A percentile compares a stretch with the other conserved stretches of the same genome.
phyloP scores from a whole-genome alignment of 495 filamentous ascomycete species.

The Penicillium flavigenum region DNA sequence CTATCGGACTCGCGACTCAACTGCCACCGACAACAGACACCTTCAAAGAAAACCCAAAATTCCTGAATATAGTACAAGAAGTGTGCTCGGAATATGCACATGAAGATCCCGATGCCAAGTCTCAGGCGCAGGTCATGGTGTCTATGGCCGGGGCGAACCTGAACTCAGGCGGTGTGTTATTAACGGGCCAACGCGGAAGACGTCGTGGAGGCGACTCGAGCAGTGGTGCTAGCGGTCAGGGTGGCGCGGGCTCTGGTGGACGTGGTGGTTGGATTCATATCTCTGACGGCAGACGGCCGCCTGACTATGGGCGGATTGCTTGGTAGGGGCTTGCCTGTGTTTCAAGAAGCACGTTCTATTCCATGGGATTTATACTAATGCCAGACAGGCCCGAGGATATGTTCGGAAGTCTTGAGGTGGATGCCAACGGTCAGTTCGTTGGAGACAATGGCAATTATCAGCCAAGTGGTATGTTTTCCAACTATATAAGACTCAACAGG shows the following conservation, averaged over 20 bases:
- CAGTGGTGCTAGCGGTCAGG: conserved; percentile 76
- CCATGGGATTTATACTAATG: conserved; percentile 16
- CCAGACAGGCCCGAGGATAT: conserved; percentile 73
- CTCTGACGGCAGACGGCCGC: conserved; percentile 75
- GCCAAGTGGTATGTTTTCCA: conserved; percentile 47
- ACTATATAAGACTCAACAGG: background rate
- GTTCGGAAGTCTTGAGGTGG: conserved; percentile 86
- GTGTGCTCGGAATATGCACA: conserved; percentile 68
- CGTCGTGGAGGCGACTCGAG: conserved; percentile 57
- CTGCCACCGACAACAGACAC: conserved; percentile 76
- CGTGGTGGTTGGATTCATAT: conserved; percentile 89
- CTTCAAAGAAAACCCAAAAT: conserved; percentile 73
- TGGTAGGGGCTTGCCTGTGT: conserved; percentile 41
- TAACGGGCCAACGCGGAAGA: conserved; percentile 45
- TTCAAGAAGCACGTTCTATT: background rate
- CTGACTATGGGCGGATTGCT: conserved; percentile 88
- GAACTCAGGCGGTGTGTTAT: conserved; percentile 63
- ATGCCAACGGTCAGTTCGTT: conserved; percentile 71
- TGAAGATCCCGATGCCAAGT: conserved; percentile 67
- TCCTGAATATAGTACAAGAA: conserved; percentile 70
- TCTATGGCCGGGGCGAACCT: conserved; percentile 72
- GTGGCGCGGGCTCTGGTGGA: conserved; percentile 78
- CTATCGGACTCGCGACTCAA: conserved; percentile 71
- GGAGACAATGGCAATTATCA: conserved; percentile 59
- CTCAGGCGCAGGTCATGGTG: conserved; percentile 77